A percentile compares a stretch with the other conserved stretches of the same genome.
Evolutionary conservation across 208 protist species (phyloP).

Genomic region (Trypanosoma vivax): DNA sequence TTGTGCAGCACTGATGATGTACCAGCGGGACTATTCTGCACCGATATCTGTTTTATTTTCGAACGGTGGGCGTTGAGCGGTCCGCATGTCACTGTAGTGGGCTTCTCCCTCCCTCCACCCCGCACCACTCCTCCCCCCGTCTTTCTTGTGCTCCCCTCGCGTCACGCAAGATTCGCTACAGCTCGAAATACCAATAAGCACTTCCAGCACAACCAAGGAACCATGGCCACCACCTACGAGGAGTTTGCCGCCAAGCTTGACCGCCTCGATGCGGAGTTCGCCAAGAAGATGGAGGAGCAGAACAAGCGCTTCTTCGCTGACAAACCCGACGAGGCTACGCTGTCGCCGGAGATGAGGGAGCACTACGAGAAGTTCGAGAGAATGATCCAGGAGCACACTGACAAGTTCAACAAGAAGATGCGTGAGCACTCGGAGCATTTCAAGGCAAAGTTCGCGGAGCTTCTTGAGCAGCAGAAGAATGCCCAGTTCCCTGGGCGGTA

Average conservation of each 20-base stretch:
- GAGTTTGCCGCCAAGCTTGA: conserved; percentile 87
- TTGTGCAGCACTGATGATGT: no score
- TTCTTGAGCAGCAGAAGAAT: conserved; percentile 90
- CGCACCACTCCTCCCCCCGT: background rate
- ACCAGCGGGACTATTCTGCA: no score
- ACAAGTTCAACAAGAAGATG: conserved; percentile 93
- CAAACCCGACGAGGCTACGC: conserved; percentile 83
- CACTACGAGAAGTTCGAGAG: conserved; percentile 91
- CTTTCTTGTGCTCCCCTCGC: background rate
- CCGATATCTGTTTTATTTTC: no score
- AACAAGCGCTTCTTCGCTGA: conserved; percentile 91
- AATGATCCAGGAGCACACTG: conserved; percentile 90
- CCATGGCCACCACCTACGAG: conserved; percentile 66
- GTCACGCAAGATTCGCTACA: background rate
- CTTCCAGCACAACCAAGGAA: background rate
- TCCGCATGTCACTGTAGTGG: background rate
- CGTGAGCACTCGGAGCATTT: conserved; percentile 88
- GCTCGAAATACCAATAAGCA: background rate
- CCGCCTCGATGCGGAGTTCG: conserved; percentile 85
- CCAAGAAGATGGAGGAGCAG: conserved; percentile 90
- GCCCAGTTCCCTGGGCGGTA: conserved; percentile 86
- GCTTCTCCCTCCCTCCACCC: background rate
- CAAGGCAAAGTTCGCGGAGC: conserved; percentile 87
- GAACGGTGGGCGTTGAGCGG: no score
- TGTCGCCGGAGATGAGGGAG: conserved; percentile 90